These are phyloP conservation scores for Periconia digitata DNA, from an alignment of 2,329 filamentous ascomycete genomes.

Conservation along the genomic window DNA sequence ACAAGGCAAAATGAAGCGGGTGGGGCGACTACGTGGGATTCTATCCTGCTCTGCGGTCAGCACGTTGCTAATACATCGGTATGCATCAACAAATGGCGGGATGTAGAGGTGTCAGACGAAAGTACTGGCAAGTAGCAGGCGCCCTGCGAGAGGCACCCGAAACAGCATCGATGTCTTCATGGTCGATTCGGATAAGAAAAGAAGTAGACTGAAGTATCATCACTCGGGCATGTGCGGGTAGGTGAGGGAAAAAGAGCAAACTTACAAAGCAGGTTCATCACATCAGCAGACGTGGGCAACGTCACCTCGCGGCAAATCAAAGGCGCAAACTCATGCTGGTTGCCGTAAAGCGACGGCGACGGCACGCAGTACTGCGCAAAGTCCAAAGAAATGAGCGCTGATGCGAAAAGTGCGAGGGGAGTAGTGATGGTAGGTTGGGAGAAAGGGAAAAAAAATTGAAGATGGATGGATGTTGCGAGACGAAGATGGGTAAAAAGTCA, in stretches of 20 bases:
- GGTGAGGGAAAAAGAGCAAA: constrained; percentile 7
- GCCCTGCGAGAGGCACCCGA: constrained; percentile 63
- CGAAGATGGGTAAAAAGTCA: no score
- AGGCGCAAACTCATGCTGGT: neutral
- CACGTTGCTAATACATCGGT: neutral
- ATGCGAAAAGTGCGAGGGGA: no score
- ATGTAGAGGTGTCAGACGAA: constrained; percentile 68
- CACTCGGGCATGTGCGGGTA: constrained; percentile 48
- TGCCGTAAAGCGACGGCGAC: neutral
- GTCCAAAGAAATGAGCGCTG: neutral
- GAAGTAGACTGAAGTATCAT: constrained; percentile 79
- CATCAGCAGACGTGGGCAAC: constrained; percentile 3
- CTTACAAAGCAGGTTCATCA: constrained; percentile 1
- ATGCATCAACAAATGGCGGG: constrained; percentile 1
- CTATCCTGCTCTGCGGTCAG: constrained; percentile 7
- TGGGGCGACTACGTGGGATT: neutral
- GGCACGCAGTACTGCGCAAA: neutral
- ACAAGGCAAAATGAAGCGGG: neutral
- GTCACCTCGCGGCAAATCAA: neutral
- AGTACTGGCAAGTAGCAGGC: constrained; percentile 93
- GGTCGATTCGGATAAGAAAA: constrained; percentile 88
- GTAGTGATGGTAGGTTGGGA: no score
- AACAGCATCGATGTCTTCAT: constrained; percentile 73
- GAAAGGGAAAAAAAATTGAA: no score
- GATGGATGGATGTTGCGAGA: no score